Percentiles rank a stretch among this genome's conserved stretches.
phyloP scores from a whole-genome alignment of 2,329 filamentous ascomycete species.

The Monilinia aucupariae region DNA sequence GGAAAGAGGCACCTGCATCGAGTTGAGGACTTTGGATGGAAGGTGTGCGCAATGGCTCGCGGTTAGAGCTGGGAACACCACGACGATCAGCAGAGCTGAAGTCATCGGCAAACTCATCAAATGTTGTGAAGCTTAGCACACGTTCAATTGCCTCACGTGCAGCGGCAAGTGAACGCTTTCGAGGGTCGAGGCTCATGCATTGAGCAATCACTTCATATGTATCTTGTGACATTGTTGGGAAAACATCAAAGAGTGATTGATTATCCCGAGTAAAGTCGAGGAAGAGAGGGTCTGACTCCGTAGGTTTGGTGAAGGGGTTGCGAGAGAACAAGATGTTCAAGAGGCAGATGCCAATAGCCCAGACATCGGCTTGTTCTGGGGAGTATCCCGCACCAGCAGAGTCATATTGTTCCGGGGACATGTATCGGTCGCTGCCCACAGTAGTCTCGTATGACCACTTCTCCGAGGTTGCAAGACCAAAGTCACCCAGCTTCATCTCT shows the following conservation, averaged over 20 bases:
- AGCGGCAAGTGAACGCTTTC: slow-evolving; percentile 74
- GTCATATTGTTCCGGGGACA: slow-evolving; percentile 98
- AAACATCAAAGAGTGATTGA: slow-evolving; percentile 95
- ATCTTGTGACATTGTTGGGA: slow-evolving; percentile 97
- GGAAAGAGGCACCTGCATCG: slow-evolving; percentile 81
- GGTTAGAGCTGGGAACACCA: slow-evolving; percentile 76
- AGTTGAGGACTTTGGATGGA: slow-evolving; percentile 85
- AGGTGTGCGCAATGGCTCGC: slow-evolving; percentile 90
- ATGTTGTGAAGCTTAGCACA: slow-evolving; percentile 85
- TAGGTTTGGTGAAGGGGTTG: slow-evolving; percentile 90
- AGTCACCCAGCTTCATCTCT: slow-evolving; percentile 93
- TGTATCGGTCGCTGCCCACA: slow-evolving; percentile 96
- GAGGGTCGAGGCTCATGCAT: slow-evolving; percentile 86
- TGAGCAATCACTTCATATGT: slow-evolving; percentile 90
- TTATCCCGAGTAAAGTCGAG: slow-evolving; percentile 89
- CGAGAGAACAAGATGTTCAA: slow-evolving; percentile 95
- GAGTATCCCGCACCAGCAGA: slow-evolving; percentile 83
- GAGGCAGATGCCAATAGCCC: slow-evolving; percentile 94
- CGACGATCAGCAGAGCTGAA: slow-evolving; percentile 82
- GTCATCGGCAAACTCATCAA: slow-evolving; percentile 86
- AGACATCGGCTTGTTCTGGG: slow-evolving; percentile 88
- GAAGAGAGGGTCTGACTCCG: slow-evolving; percentile 86
- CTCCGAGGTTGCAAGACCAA: slow-evolving; percentile 85
- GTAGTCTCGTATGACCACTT: slow-evolving; percentile 87
- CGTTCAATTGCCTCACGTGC: slow-evolving; percentile 73